A percentile compares a stretch with the other conserved stretches of the same genome.
Conservation (phyloP, 2,329 filamentous ascomycete genomes). For the Zasmidium cellare region DNA sequence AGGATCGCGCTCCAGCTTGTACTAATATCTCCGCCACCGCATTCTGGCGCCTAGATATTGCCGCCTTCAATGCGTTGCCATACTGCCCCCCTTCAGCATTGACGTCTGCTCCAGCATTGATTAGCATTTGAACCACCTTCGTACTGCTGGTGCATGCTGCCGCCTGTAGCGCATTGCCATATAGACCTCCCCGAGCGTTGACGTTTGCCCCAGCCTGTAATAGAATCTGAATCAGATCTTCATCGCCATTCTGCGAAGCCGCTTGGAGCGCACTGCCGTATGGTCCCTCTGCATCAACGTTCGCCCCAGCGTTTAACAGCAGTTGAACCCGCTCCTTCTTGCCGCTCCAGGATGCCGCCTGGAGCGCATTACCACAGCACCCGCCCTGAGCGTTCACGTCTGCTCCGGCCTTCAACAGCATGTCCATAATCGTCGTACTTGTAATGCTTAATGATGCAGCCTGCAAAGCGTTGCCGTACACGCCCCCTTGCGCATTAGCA, state of each 20-base stretch:
- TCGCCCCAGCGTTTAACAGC: constrained; percentile 16
- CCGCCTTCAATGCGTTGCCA: constrained; percentile 11
- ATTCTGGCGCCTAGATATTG: too few relatives aligned
- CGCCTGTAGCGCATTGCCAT: constrained; percentile 11
- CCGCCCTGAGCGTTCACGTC: constrained; percentile 5
- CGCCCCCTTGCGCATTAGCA: too few relatives aligned
- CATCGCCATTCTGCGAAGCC: constrained; percentile 8
- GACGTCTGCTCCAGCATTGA: constrained; percentile 17
- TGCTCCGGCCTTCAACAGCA: too few relatives aligned
- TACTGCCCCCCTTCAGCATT: constrained; percentile 6
- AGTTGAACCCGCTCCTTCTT: constrained; percentile 13
- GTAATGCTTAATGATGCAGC: too few relatives aligned
- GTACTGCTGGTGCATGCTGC: constrained; percentile 7
- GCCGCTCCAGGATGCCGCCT: constrained; percentile 11
- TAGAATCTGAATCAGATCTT: constrained; percentile 15
- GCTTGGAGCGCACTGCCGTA: constrained; percentile 13
- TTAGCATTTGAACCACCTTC: constrained; percentile 16
- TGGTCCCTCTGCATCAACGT: constrained; percentile 4
- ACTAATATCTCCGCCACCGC: too few relatives aligned
- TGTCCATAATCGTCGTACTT: too few relatives aligned
- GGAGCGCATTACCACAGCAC: constrained; percentile 10
- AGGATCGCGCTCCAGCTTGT: too few relatives aligned
- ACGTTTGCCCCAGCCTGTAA: constrained; percentile 21
- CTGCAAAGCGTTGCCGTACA: too few relatives aligned
- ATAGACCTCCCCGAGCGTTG: constrained; percentile 13